Evolutionary conservation across 169 alveolate genomes (phyloP).

Genomic region (Sarcocystis neurona): DNA sequence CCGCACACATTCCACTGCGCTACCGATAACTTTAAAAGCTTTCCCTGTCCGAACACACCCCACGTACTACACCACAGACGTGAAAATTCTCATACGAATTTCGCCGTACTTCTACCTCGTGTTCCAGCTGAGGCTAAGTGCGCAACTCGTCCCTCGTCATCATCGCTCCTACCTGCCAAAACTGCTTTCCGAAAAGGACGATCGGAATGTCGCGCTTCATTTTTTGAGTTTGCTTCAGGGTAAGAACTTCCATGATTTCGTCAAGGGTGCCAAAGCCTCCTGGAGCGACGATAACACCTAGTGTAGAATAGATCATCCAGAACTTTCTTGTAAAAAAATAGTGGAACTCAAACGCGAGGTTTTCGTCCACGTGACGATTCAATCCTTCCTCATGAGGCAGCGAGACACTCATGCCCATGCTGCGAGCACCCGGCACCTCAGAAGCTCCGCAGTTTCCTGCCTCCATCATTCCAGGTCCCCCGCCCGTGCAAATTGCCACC

Average conservation of each 20-base stretch:
- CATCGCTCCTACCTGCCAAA: conserved; percentile 65
- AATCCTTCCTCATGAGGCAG: conserved; percentile 75
- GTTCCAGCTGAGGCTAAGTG: too few species aligned
- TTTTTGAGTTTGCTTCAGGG: conserved; percentile 72
- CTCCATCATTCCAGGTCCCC: conserved; percentile 79
- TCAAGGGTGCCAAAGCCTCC: conserved; percentile 79
- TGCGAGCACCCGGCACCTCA: conserved; percentile 70
- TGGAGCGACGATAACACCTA: conserved; percentile 68
- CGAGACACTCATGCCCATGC: conserved; percentile 74
- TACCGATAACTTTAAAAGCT: too few species aligned
- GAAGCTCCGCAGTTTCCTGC: conserved; percentile 76
- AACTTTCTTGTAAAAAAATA: conserved; percentile 77
- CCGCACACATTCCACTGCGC: too few species aligned
- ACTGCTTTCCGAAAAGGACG: conserved; percentile 70
- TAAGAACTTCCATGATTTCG: conserved; percentile 75
- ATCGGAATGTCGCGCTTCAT: conserved; percentile 75
- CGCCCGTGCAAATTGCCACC: conserved; percentile 77
- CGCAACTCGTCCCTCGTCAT: too few species aligned
- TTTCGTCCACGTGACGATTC: conserved; percentile 68
- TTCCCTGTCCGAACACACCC: too few species aligned
- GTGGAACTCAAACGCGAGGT: conserved; percentile 75
- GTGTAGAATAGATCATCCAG: conserved; percentile 72
- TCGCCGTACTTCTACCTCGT: too few species aligned
- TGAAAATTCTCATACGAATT: too few species aligned
- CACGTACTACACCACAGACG: too few species aligned